Base-by-base conservation (phyloP, 306 rosid genomes). In the Clitoria ternatea region DNA sequence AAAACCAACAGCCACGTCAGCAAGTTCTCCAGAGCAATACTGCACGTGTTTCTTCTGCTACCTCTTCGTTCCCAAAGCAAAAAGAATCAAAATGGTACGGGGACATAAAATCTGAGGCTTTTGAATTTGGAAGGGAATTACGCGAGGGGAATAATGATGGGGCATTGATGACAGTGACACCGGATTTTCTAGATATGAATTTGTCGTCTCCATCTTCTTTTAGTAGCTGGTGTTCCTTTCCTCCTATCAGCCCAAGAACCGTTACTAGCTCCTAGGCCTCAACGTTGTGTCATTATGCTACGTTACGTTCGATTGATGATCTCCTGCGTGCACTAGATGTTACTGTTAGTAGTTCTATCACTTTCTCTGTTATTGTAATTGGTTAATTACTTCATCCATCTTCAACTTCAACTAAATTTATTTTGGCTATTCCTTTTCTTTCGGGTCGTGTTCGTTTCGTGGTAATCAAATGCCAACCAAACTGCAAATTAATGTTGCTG, bases 211-310 rank as follows among this genome's bases (percentile, higher is more conserved):
- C 91, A 57, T 78, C 89, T 32, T 69, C 72, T 37, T 77, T 2
- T 60, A 54, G 76, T 59, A 56, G 53, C 44, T 84, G 82, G 82
- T 78, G 55, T 42, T 82, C 79, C 37, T 69, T 72, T 66, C 86
- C 89, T 36, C 76, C 70, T 14, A 13, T 82, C 32, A 87, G 88
- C 73, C 96, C 89, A 1, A 79, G 68, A 47, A 72, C 77, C 60
- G 74, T 63, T 12, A 62, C 74, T 66, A 61, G 66, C 55, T 57
- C n/a, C n/a, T n/a, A n/a, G n/a, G n/a, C n/a, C n/a, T n/a, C n/a
- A n/a, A n/a, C n/a, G n/a, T n/a, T n/a, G n/a, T n/a, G n/a, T n/a
- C n/a, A n/a, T n/a, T n/a, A n/a, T n/a, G n/a, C n/a, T n/a, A n/a
- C n/a, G n/a, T n/a, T n/a, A n/a, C n/a, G n/a, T n/a, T n/a, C n/a